These are phyloP conservation scores for Oropetium thomaeum DNA, from an alignment of 176 grass and related monocot genomes.

Conservation along the genomic window DNA sequence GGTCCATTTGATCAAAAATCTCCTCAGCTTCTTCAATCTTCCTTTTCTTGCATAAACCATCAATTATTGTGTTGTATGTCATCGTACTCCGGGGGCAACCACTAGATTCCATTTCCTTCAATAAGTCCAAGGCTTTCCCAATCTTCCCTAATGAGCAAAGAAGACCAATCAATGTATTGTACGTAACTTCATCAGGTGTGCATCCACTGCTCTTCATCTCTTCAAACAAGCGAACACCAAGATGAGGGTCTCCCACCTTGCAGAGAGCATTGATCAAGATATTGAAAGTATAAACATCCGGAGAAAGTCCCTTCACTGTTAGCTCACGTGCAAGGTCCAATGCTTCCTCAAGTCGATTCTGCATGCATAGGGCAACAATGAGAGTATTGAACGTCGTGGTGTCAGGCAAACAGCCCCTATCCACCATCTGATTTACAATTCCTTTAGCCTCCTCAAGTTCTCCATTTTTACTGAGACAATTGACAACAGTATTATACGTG, in stretches of 20 bases:
- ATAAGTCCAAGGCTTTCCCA: constrained; percentile 66
- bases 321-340: constrained; percentile 68
- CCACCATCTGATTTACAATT: constrained; percentile 70
- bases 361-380: constrained; percentile 58
- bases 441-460: constrained; percentile 59
- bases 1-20: constrained; percentile 89
- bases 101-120: constrained; percentile 86
- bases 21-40: constrained; percentile 85
- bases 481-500: constrained; percentile 67
- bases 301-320: constrained; percentile 66
- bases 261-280: constrained; percentile 75
- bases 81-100: constrained; percentile 55
- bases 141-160: constrained; percentile 62
- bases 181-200: constrained; percentile 73
- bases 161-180: constrained; percentile 78
- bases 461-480: constrained; percentile 53
- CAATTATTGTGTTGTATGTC: constrained; percentile 83
- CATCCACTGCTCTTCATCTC: constrained; percentile 90
- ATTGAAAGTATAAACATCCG: constrained; percentile 86
- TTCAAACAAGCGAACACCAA: constrained; percentile 75
- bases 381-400: constrained; percentile 77
- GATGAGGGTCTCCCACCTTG: constrained; percentile 62
- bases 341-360: constrained; percentile 77
- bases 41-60: constrained; percentile 81
- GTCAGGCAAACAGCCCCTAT: constrained; percentile 61